Evolutionary conservation across 164 flowering plant species (phyloP).

Genomic region (Annona cherimola): DNA sequence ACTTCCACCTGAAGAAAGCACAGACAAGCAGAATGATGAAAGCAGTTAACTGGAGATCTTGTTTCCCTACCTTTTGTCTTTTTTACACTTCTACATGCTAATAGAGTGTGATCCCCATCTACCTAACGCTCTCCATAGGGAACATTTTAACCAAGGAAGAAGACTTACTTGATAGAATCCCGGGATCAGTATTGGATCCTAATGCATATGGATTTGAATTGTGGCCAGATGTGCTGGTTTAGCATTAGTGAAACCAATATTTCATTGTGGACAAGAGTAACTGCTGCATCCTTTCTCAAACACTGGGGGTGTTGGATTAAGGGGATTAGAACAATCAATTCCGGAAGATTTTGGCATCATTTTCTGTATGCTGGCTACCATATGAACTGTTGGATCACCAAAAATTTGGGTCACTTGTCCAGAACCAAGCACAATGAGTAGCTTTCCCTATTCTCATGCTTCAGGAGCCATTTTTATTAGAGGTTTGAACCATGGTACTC

Average conservation of each 20-base stretch:
- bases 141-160: neutral
- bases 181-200: neutral
- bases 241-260: neutral
- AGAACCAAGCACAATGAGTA: neutral
- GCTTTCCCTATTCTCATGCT: neutral
- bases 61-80: neutral
- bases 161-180: neutral
- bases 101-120: neutral
- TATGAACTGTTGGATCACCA: neutral
- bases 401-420: neutral
- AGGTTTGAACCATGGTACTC: neutral
- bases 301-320: neutral
- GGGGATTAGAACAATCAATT: neutral
- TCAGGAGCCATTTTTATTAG: neutral
- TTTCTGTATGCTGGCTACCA: neutral
- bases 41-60: neutral
- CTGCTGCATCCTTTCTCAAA: neutral
- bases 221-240: neutral
- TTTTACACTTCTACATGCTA: neutral
- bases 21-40: conserved; percentile 21
- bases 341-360: neutral
- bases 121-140: neutral
- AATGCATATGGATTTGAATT: neutral
- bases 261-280: neutral
- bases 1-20: conserved; percentile 56